Percentiles rank a stretch among this genome's conserved stretches.
Conservation (phyloP, 2,329 filamentous ascomycete genomes). For the Blumeria graminis region DNA sequence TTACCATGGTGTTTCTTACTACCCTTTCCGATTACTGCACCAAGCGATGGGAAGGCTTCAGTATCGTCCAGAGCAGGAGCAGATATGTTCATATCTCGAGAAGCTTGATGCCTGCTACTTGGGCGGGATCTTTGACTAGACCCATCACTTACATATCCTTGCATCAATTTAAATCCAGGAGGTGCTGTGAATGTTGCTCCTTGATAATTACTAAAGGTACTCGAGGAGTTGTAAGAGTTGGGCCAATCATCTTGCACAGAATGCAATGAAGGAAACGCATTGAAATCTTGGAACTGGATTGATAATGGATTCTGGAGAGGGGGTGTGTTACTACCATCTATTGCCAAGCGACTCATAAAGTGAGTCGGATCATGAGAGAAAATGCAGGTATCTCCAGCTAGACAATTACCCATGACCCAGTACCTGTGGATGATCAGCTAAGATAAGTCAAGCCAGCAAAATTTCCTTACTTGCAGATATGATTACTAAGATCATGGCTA, state of each 20-base stretch:
- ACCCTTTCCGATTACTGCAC: slow-evolving; percentile 48
- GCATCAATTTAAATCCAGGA: slow-evolving; percentile 42
- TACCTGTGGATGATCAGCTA: slow-evolving; percentile 31
- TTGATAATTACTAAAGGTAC: slow-evolving; percentile 27
- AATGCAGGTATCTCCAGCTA: slow-evolving; percentile 80
- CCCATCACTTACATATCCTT: slow-evolving; percentile 29
- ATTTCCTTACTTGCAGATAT: slow-evolving; percentile 74
- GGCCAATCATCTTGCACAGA: slow-evolving; percentile 34
- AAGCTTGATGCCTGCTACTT: slow-evolving; percentile 49
- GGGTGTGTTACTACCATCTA: slow-evolving; percentile 44
- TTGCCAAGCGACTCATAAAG: slow-evolving; percentile 54
- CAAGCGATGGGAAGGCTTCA: slow-evolving; percentile 80
- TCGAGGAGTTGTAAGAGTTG: slow-evolving; percentile 18
- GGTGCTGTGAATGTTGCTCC: slow-evolving; percentile 33
- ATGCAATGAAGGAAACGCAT: slow-evolving; percentile 59
- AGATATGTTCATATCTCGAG: slow-evolving; percentile 29
- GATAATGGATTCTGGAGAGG: slow-evolving; percentile 37
- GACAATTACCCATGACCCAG: slow-evolving; percentile 86
- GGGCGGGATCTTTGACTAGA: slow-evolving; percentile 60
- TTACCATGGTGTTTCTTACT: slow-evolving; percentile 88
- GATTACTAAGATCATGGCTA: slow-evolving; percentile 84
- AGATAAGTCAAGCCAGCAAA: slow-evolving; percentile 1
- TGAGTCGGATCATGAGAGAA: slow-evolving; percentile 91
- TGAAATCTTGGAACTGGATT: slow-evolving; percentile 63
- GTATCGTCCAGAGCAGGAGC: slow-evolving; percentile 74